These are phyloP conservation scores for Trichoderma gracile DNA, from an alignment of 2,329 filamentous ascomycete species.

Conservation along the genomic window DNA sequence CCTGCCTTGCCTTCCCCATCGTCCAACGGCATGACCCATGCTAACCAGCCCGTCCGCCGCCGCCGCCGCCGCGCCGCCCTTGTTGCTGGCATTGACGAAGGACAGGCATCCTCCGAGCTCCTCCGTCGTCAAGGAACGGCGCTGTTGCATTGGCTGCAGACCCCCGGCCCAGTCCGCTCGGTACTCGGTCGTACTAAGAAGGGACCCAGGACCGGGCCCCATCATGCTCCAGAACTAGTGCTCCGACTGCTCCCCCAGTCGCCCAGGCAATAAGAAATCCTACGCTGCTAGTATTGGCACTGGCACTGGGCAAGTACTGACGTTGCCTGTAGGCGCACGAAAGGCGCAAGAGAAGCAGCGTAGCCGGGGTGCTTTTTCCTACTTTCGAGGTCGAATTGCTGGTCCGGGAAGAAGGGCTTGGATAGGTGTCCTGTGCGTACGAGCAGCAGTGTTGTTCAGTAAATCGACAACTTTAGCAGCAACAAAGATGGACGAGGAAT, in stretches of 20 bases:
- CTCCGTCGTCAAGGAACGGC: background rate
- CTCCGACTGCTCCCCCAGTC: background rate
- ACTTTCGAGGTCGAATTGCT: background rate
- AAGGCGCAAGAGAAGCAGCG: too few relatives aligned
- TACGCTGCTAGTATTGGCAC: background rate
- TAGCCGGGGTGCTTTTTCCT: too few relatives aligned
- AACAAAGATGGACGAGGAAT: background rate
- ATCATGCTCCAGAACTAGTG: background rate
- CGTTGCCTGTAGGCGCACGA: too few relatives aligned
- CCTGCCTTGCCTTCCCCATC: background rate
- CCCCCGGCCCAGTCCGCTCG: slow-evolving; percentile 2
- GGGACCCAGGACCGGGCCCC: background rate
- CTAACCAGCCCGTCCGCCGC: background rate
- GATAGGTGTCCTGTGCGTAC: background rate
- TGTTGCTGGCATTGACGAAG: background rate
- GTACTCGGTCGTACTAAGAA: slow-evolving; percentile 7
- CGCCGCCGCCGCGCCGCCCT: background rate
- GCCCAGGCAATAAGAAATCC: background rate
- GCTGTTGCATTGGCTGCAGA: background rate
- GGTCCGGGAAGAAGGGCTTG: background rate
- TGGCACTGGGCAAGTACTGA: too few relatives aligned
- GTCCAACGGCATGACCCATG: background rate
- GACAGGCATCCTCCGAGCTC: background rate
- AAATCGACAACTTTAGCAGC: background rate
- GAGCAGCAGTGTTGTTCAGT: background rate